Conservation (phyloP, 306 rosid genomes). For the Datisca glomerata region DNA sequence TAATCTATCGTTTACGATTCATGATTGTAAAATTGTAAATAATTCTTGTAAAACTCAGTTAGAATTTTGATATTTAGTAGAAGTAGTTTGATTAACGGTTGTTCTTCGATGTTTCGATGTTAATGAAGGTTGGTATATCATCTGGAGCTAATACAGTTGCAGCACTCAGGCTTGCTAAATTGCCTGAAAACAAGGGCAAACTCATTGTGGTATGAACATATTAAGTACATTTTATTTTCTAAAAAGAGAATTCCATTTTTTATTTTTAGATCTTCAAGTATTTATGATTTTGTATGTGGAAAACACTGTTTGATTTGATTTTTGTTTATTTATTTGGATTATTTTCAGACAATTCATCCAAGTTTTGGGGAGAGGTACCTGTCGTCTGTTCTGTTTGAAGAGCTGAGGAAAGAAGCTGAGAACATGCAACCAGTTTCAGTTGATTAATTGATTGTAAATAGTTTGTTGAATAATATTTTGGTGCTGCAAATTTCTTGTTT, state of each 20-base stretch:
- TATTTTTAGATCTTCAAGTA: not conserved
- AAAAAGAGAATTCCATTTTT: no score
- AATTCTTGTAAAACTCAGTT: not conserved
- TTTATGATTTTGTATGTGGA: no score
- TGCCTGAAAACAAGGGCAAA: conserved; percentile 92
- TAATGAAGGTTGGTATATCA: conserved; percentile 80
- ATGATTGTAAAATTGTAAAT: not conserved
- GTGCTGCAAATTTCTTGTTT: no score
- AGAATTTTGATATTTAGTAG: no score
- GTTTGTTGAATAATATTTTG: no score
- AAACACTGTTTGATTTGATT: no score
- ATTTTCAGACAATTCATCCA: conserved; percentile 79
- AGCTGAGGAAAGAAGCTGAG: conserved; percentile 72
- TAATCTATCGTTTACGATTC: conserved; percentile 5
- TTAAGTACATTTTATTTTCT: no score
- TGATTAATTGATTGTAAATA: no score
- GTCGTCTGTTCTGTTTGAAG: conserved; percentile 82
- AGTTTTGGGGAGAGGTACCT: conserved; percentile 94
- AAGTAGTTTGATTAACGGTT: no score
- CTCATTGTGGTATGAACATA: conserved; percentile 85
- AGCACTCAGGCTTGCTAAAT: conserved; percentile 61
- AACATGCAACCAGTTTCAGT: conserved; percentile 96
- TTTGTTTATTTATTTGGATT: conserved; percentile 17
- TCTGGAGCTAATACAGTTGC: conserved; percentile 95
- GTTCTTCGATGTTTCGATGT: no score